Conservation (phyloP, 2,329 filamentous ascomycete genomes). For the Xylariaceae sp. region DNA sequence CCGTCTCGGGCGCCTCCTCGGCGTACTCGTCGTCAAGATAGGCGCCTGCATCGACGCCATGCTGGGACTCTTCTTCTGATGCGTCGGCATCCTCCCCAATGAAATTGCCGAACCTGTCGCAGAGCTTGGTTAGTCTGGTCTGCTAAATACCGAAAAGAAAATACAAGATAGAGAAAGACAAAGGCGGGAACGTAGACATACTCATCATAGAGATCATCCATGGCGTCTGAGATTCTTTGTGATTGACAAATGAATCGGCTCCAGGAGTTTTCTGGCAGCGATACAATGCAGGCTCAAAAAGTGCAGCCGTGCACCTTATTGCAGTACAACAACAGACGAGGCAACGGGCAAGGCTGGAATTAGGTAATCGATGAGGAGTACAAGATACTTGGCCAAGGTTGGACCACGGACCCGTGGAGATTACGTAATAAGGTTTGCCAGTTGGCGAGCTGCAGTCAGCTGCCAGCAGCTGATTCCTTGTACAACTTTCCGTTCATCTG, state of each 20-base stretch:
- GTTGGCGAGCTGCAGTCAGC: too few relatives aligned
- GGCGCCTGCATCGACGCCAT: constrained; percentile 67
- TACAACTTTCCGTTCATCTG: too few relatives aligned
- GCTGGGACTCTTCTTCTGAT: constrained; percentile 81
- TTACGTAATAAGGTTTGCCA: too few relatives aligned
- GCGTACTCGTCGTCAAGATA: constrained; percentile 79
- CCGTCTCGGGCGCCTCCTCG: constrained; percentile 57
- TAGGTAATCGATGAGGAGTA: too few relatives aligned
- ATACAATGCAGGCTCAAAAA: constrained; percentile 17
- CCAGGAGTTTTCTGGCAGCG: constrained; percentile 5
- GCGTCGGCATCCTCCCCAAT: constrained; percentile 85
- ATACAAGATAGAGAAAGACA: neutral
- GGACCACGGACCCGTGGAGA: too few relatives aligned
- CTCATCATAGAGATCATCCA: constrained; percentile 99
- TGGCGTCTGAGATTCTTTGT: constrained; percentile 38
- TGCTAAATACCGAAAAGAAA: neutral
- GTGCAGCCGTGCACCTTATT: neutral
- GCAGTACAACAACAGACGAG: constrained; percentile 1
- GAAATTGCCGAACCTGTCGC: constrained; percentile 85
- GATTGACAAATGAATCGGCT: constrained; percentile 20
- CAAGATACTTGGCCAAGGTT: too few relatives aligned
- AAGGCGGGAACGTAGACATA: constrained; percentile 38
- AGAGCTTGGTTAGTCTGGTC: constrained; percentile 18
- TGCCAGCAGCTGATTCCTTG: too few relatives aligned
- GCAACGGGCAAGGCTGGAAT: constrained; percentile 13